Evolutionary conservation across 257 asterid genomes (phyloP), one percentile per base, ranked within the genome.

Genomic region (Henckelia pumila): DNA sequence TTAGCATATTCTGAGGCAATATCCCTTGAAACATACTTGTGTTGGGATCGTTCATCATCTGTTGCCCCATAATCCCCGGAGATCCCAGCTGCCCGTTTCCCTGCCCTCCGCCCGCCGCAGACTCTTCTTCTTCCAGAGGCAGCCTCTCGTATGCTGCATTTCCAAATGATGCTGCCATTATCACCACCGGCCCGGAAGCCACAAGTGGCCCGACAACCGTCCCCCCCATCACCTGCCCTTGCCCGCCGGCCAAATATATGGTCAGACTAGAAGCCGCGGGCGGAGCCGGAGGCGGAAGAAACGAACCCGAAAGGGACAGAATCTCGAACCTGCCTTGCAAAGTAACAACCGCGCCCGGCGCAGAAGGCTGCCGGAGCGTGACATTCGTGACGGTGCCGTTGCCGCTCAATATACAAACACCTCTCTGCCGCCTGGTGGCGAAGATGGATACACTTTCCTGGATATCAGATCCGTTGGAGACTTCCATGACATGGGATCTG

Each of bases 201-300:
- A 85, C 14, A 2, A 93, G 69, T 17, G 88, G 96, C 0, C 99
- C 98, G 7, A 86, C 97, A 2, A 93, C 99, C 5, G 90, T 82
- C 0, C 99, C 99, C 0, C 99, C 99, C 65, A 93, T 84, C 0
- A 93, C 92, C 75, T 93, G 98, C 1, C 98, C 98, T 66, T 93
- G 98, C 10, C 92, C 97, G 6, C 97, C 94, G 10, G 97, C 86
- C 7, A 93, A 59, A 47, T 90, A 93, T 25, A 93, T 85, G n/a
- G 95, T 86, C 61, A 93, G 76, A 1, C 94, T 80, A 0, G 99
- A 88, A 0, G 99, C 97, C 0, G 94, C 89, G 0, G 96, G 84
- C 0, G 97, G 97, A 0, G 99, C 99, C 0, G 98, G 98, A 8
- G 95, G 94, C 1, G 99, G 99, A 0, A 93, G 81, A 37, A 88